These are phyloP conservation scores for Cercospora berteroae DNA, from an alignment of 2,329 filamentous ascomycete species.

Conservation along the genomic window DNA sequence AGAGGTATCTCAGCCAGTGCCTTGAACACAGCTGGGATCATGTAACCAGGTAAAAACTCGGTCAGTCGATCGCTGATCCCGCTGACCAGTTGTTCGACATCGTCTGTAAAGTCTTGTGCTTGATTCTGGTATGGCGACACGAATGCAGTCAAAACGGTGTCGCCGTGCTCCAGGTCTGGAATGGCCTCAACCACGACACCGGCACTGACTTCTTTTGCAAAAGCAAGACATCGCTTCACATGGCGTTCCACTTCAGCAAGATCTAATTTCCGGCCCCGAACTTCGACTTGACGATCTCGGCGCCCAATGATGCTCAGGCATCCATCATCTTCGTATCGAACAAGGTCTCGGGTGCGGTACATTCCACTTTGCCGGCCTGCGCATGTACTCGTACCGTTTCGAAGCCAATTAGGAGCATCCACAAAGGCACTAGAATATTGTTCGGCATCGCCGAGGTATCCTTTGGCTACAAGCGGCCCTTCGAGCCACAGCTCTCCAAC, in stretches of 20 bases:
- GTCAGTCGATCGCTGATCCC: neutral
- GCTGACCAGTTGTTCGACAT: neutral
- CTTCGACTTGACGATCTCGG: conserved; percentile 23
- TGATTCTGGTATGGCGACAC: neutral
- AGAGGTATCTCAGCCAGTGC: conserved; percentile 67
- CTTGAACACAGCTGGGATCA: conserved; percentile 72
- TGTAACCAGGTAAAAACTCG: conserved; percentile 53
- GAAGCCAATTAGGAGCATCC: neutral
- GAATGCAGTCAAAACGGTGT: conserved; percentile 4
- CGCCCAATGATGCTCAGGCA: conserved; percentile 24
- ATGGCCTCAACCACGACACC: neutral
- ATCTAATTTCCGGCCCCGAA: conserved; percentile 25
- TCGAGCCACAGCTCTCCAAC: conserved; percentile 48
- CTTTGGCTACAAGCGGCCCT: conserved; percentile 46
- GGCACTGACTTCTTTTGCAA: neutral
- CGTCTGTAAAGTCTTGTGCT: neutral
- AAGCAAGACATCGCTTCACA: neutral
- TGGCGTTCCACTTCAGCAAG: conserved; percentile 24
- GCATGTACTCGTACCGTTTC: conserved; percentile 39
- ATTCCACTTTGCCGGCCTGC: neutral
- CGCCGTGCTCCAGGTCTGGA: neutral
- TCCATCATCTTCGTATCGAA: conserved; percentile 38
- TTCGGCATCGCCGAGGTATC: conserved; percentile 39
- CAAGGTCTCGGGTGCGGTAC: conserved; percentile 29
- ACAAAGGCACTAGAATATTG: neutral